These are phyloP conservation scores for Evansstolkia leycettana DNA, from an alignment of 495 filamentous ascomycete genomes.

Conservation along the genomic window DNA sequence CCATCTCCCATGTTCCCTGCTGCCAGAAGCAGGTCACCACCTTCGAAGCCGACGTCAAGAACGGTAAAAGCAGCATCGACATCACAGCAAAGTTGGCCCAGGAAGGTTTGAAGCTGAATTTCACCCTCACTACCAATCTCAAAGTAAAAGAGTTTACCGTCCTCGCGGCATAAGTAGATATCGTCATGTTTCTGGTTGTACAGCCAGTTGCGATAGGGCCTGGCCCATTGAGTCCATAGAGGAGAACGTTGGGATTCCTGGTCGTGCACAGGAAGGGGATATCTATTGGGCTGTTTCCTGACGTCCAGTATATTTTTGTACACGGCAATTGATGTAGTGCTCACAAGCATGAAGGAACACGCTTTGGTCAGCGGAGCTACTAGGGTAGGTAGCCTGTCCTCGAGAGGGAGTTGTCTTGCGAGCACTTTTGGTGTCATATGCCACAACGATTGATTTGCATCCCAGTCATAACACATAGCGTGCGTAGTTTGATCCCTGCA, in stretches of 20 bases:
- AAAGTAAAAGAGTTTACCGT: constrained; percentile 59
- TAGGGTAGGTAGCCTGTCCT: constrained; percentile 51
- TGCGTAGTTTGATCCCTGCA: constrained; percentile 45
- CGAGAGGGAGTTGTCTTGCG: constrained; percentile 40
- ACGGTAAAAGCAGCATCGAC: constrained; percentile 36
- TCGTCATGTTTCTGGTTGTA: constrained; percentile 52
- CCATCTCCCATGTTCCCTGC: constrained; percentile 77
- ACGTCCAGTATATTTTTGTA: constrained; percentile 42
- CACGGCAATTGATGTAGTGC: constrained; percentile 42
- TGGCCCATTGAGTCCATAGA: constrained; percentile 55
- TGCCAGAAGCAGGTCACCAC: constrained; percentile 64
- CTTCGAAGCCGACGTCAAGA: constrained; percentile 34
- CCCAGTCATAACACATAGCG: constrained; percentile 69
- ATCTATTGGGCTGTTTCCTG: constrained; percentile 12
- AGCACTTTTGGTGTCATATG: constrained; percentile 26
- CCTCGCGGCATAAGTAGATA: constrained; percentile 70
- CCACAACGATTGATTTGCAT: constrained; percentile 26
- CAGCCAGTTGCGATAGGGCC: constrained; percentile 47
- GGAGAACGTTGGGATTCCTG: constrained; percentile 17
- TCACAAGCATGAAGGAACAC: constrained; percentile 53
- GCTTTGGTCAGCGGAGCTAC: constrained; percentile 55
- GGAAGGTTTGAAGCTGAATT: constrained; percentile 21
- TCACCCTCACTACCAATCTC: constrained; percentile 42
- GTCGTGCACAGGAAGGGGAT: constrained; percentile 18
- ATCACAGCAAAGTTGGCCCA: constrained; percentile 30